Evolutionary conservation across 1,139 yeast genomes (phyloP), one percentile per base, ranked within the genome.

Genomic region (Hyphopichia buzzinii): DNA sequence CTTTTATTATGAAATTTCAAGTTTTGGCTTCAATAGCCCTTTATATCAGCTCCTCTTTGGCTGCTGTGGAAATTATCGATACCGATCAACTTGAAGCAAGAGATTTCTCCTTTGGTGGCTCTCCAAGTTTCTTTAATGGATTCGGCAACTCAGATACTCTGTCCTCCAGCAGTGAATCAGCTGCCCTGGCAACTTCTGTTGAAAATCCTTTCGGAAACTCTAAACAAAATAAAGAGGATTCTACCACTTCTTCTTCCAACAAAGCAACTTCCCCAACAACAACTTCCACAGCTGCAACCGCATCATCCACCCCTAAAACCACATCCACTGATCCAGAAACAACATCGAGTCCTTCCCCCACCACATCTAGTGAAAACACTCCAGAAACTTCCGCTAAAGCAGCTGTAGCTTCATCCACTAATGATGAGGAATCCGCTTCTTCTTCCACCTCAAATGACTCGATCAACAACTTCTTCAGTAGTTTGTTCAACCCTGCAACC

Each of bases 301-400:
- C 38, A 22, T 12, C 43, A 11, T 17, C 35, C 25, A 29, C 31
- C 16, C 15, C 35, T n/a, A 36, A 39, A 17, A 14, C 41, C 32
- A 28, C 37, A 33, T 25, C 40, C 17, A 25, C 41, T 7, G 26
- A 21, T 33, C 25, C 34, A n/a, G 34, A 27, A 17, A 25, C 29
- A 26, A 8, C 29, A 15, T 13, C 37, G 15, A 26, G 37, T 25
- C 8, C 36, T 17, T 12, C 34, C 17, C 22, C 37, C 30, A 16
- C 34, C 16, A 25, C 39, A 16, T 11, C 44, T 15, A 28, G 46
- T 27, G 42, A 27, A 12, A 27, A 38, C 19, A 26, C 47, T 17
- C 23, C 36, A 17, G 28, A 39, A 12, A n/a, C 44, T 4, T 28
- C 35, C 21, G 31, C 37, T 27, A 26, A 39, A 17, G 35, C 30